A percentile compares a stretch with the other conserved stretches of the same genome.
Conservation (phyloP, 2,329 filamentous ascomycete genomes). For the Boeremia exigua region DNA sequence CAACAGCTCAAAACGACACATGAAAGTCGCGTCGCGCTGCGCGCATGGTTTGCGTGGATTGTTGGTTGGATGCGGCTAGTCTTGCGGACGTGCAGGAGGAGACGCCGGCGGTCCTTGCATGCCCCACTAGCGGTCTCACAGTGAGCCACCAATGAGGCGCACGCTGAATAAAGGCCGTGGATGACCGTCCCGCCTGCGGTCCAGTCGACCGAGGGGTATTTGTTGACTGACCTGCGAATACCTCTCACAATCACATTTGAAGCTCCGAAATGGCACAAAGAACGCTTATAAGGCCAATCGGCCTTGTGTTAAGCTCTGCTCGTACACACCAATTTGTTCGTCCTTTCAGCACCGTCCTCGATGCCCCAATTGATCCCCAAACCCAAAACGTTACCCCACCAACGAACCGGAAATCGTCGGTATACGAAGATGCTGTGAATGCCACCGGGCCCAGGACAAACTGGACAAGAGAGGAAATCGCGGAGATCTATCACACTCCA, state of each 20-base stretch:
- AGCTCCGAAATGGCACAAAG: constrained; percentile 19
- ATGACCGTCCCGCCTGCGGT: not conserved
- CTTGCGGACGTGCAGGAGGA: constrained; percentile 14
- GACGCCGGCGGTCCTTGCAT: constrained; percentile 5
- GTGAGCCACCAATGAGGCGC: constrained; percentile 12
- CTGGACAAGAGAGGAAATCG: constrained; percentile 84
- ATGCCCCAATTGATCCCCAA: constrained; percentile 34
- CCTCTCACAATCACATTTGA: constrained; percentile 6
- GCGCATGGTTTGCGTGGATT: constrained; percentile 19
- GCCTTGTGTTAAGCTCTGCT: constrained; percentile 8
- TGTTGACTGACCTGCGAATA: constrained; percentile 10
- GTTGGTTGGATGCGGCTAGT: constrained; percentile 18
- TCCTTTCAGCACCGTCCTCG: constrained; percentile 44
- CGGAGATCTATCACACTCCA: constrained; percentile 80
- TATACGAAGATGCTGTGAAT: constrained; percentile 59
- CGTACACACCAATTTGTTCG: constrained; percentile 18
- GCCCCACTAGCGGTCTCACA: constrained; percentile 2
- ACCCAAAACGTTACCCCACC: constrained; percentile 29
- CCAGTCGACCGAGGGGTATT: constrained; percentile 14
- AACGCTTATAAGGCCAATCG: constrained; percentile 15
- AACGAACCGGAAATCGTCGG: constrained; percentile 18
- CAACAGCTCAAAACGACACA: constrained; percentile 49
- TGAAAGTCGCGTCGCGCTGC: constrained; percentile 29
- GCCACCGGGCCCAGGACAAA: constrained; percentile 69
- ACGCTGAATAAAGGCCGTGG: constrained; percentile 2